These are phyloP conservation scores for Pyrenochaeta sp. DNA, from an alignment of 2,329 filamentous ascomycete genomes.

Conservation along the genomic window DNA sequence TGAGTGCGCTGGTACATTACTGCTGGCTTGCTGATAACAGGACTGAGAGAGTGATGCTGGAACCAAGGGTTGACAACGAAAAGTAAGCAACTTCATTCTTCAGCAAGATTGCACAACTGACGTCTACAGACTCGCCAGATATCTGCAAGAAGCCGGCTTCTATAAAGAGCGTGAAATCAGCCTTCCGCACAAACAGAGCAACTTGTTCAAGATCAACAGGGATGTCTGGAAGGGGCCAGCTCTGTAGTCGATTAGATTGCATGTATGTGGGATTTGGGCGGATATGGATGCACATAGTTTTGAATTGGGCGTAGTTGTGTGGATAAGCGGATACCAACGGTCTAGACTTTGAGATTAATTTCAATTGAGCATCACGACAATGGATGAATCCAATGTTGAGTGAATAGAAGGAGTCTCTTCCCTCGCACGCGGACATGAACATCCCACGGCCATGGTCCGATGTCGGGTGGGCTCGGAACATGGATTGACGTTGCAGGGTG, in stretches of 20 bases:
- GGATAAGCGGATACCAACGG: slow-evolving; percentile 28
- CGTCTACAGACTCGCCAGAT: slow-evolving; percentile 68
- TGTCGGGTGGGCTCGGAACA: too few relatives aligned
- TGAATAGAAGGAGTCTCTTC: too few relatives aligned
- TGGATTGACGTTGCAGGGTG: too few relatives aligned
- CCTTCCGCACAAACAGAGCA: slow-evolving; percentile 92
- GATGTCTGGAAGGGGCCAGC: slow-evolving; percentile 71
- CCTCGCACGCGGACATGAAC: too few relatives aligned
- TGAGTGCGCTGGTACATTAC: slow-evolving; percentile 87
- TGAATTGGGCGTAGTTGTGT: slow-evolving; percentile 17
- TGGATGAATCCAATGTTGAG: too few relatives aligned
- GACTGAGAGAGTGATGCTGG: slow-evolving; percentile 83
- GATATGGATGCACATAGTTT: slow-evolving; percentile 15
- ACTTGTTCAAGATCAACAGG: slow-evolving; percentile 80
- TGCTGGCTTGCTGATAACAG: slow-evolving; percentile 79
- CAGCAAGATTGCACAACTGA: slow-evolving; percentile 13
- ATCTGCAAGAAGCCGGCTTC: slow-evolving; percentile 79
- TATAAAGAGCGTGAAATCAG: slow-evolving; percentile 85
- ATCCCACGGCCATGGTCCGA: too few relatives aligned
- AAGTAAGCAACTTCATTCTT: slow-evolving; percentile 66
- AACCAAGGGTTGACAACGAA: slow-evolving; percentile 89
- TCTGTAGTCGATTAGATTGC: slow-evolving; percentile 23
- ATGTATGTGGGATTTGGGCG: slow-evolving; percentile 14
- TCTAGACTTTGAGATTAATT: slow-evolving; percentile 14
- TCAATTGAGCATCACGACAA: background rate